Evolutionary conservation across 83 land plant species (phyloP), one percentile per base, ranked within the genome.

Genomic region (Diphasiastrum complanatum): DNA sequence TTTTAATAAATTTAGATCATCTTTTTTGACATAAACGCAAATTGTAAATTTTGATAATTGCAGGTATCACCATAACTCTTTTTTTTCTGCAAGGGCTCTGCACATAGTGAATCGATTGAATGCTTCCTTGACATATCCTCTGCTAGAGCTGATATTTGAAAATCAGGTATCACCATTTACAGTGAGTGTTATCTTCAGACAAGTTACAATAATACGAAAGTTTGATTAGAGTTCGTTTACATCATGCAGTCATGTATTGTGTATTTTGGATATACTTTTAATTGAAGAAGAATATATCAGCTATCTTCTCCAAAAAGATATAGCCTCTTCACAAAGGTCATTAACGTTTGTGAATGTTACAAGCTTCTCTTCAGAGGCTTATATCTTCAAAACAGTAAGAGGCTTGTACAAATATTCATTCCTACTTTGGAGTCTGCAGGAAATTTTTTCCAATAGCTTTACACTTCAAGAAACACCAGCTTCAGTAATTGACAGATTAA

Each of bases 41-140:
- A n/a, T n/a, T n/a, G n/a, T n/a, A n/a, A n/a, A n/a, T n/a, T n/a
- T n/a, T n/a, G n/a, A n/a, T n/a, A 29, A 27, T 23, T 57, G 67
- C 76, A 85, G 90, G 25, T 85, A 77, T 70, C 90, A 85, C 64
- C 75, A 79, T 46, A 79, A 85, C 67, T 53, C 90, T 2, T 85
- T 69, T 60, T 48, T 67, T 45, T 31, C 86, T n/a, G 79, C 72
- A 33, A 86, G 86, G 16, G 81, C 83, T 5, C 57, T 85, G 60
- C 81, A 82, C 48, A 77, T 82, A 36, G 79, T 72, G 4, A 69
- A 82, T 22, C 45, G 12, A 19, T 33, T 82, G 36, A 82, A 79
- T 33, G 0, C 79, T 2, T 79, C 86, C 2, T 51, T 78, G 25
- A 77, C 86, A 5, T 85, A 67, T 18, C 70, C 56, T 35, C 23